Percentiles rank a stretch among this genome's conserved stretches.
Conservation (phyloP, 176 grass and related monocot species). For the Rhipidocladum racemiflorum region DNA sequence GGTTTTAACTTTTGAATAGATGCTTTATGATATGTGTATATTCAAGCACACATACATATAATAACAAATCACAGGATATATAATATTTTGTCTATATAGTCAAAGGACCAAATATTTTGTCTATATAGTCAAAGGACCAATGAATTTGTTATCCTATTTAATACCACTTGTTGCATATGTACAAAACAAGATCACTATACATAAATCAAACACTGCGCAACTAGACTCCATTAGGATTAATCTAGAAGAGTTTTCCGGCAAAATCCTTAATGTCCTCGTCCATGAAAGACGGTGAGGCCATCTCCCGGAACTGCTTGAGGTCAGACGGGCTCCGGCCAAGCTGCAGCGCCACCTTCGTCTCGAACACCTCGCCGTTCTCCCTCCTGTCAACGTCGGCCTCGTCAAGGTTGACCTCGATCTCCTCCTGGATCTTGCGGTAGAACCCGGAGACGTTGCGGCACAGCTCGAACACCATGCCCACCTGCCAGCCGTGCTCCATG, state of each 20-base stretch:
- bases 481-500: conserved; percentile 44
- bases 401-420: conserved; percentile 39
- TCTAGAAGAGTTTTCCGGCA: conserved; percentile 42
- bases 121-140: neutral
- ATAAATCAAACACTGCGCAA: neutral
- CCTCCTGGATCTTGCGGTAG: conserved; percentile 56
- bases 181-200: neutral
- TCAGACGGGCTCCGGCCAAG: conserved; percentile 41
- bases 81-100: neutral
- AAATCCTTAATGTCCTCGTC: conserved; percentile 43
- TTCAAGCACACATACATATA: too few species aligned
- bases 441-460: conserved; percentile 33
- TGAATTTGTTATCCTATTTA: neutral
- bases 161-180: neutral
- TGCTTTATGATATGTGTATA: too few species aligned
- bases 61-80: too few species aligned
- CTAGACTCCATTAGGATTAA: neutral
- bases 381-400: conserved; percentile 37
- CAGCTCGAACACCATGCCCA: conserved; percentile 61
- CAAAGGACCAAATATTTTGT: neutral
- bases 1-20: too few species aligned
- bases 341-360: conserved; percentile 44
- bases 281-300: conserved; percentile 30
- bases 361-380: conserved; percentile 60
- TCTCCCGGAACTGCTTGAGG: conserved; percentile 25